These are phyloP conservation scores for Fraxinus latifolia DNA, from an alignment of 305 asterid genomes.

Conservation along the genomic window DNA sequence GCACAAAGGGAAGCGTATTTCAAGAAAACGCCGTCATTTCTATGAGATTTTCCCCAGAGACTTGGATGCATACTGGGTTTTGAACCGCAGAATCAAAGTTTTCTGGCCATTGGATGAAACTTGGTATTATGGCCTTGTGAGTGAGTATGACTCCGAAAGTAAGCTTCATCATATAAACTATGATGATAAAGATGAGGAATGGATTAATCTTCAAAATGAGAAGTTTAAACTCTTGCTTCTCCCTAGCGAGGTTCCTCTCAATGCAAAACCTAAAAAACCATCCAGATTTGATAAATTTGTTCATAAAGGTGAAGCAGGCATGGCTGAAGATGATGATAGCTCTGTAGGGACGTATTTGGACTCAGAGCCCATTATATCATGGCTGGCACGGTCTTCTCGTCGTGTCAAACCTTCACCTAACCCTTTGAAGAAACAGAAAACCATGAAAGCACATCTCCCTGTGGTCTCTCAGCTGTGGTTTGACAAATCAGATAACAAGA, in stretches of 20 bases:
- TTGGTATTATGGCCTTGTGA: slow-evolving; percentile 89
- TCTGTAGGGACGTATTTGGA: slow-evolving; percentile 51
- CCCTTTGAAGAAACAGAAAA: slow-evolving; percentile 53
- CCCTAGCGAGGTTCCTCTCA: slow-evolving; percentile 79
- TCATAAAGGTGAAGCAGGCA: slow-evolving; percentile 34
- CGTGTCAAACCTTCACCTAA: slow-evolving; percentile 60
- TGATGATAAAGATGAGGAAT: slow-evolving; percentile 94
- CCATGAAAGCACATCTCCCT: slow-evolving; percentile 35
- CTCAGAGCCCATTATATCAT: slow-evolving; percentile 85
- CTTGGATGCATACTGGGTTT: slow-evolving; percentile 71
- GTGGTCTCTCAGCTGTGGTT: slow-evolving; percentile 37
- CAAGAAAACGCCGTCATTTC: slow-evolving; percentile 94
- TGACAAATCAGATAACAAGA: slow-evolving; percentile 41
- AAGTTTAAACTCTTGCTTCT: slow-evolving; percentile 87
- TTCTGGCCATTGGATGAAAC: slow-evolving; percentile 96
- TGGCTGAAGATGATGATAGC: slow-evolving; percentile 43
- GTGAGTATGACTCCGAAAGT: slow-evolving; percentile 70
- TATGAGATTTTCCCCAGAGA: slow-evolving; percentile 63
- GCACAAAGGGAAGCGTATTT: slow-evolving; percentile 47
- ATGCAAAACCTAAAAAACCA: slow-evolving; percentile 39
- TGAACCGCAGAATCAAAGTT: slow-evolving; percentile 74
- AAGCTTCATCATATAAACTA: slow-evolving; percentile 81
- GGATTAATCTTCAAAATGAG: slow-evolving; percentile 85
- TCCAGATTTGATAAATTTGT: slow-evolving; percentile 30
- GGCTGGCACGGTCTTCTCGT: slow-evolving; percentile 83